Conservation (phyloP, 2,329 filamentous ascomycete species). For the Leptographium galeiforme region DNA sequence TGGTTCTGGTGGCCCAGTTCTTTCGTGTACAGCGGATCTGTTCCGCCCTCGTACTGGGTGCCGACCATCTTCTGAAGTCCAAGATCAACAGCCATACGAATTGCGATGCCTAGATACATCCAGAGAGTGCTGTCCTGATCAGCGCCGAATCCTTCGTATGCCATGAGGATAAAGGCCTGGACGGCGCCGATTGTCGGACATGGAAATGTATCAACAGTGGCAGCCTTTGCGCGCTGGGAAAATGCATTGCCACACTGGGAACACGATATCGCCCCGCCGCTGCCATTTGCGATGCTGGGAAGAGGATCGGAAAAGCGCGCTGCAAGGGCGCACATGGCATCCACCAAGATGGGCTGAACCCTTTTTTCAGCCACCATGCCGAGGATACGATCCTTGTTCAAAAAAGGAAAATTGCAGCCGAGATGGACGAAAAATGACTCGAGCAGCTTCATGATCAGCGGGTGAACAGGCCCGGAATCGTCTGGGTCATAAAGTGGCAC, state of each 20-base stretch:
- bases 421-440: conserved; percentile 72
- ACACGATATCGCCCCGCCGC: conserved; percentile 20
- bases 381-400: conserved; percentile 59
- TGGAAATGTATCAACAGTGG: conserved; percentile 68
- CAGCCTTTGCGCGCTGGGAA: conserved; percentile 69
- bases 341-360: conserved; percentile 72
- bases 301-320: conserved; percentile 63
- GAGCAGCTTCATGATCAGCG: conserved; percentile 62
- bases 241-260: conserved; percentile 67
- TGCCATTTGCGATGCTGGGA: conserved; percentile 34
- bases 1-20: conserved; percentile 25
- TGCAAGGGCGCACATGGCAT: conserved; percentile 71
- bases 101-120: conserved; percentile 86
- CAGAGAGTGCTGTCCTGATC: conserved; percentile 81
- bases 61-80: conserved; percentile 74
- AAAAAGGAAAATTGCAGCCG: conserved; percentile 75
- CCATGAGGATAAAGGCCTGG: conserved; percentile 70
- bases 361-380: conserved; percentile 67
- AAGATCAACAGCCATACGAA: conserved; percentile 69
- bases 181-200: conserved; percentile 74
- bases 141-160: conserved; percentile 79
- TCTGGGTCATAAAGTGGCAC: conserved; percentile 65
- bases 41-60: conserved; percentile 45
- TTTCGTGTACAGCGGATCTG: conserved; percentile 29
- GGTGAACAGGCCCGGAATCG: conserved; percentile 56